Evolutionary conservation across 352 stramenopile genomes (phyloP).

Genomic region (Pythium dissotocum): DNA sequence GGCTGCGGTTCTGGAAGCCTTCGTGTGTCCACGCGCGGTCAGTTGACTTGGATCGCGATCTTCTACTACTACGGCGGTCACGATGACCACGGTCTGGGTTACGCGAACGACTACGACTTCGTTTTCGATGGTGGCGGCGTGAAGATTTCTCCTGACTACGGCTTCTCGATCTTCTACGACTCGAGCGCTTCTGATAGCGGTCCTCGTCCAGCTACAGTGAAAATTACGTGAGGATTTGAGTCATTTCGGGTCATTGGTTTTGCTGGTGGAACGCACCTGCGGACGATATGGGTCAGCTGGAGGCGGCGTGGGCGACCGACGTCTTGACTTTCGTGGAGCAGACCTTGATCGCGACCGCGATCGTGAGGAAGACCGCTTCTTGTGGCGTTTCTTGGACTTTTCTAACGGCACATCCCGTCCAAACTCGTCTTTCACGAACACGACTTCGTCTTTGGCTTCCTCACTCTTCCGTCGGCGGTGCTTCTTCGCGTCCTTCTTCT

Average conservation of each 20-base stretch:
- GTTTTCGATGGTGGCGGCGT: constrained; percentile 3
- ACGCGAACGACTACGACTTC: constrained; percentile 23
- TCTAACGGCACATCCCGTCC: constrained; percentile 58
- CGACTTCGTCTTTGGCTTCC: not conserved
- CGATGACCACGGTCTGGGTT: constrained; percentile 31
- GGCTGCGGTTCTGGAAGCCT: constrained; percentile 72
- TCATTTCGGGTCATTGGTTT: too few species aligned
- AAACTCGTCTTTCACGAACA: constrained; percentile 73
- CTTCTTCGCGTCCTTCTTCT: constrained; percentile 17
- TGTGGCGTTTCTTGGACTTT: constrained; percentile 27
- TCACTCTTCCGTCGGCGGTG: not conserved
- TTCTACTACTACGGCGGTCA: constrained; percentile 20
- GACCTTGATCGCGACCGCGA: constrained; percentile 9
- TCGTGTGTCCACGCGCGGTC: constrained; percentile 69
- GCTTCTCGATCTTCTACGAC: constrained; percentile 19
- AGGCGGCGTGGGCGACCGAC: not conserved
- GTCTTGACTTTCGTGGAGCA: not conserved
- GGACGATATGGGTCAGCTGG: constrained; percentile 23
- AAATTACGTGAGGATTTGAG: not conserved
- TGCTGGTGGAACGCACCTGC: constrained; percentile 10
- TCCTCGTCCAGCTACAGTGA: constrained; percentile 17
- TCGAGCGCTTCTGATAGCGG: constrained; percentile 1
- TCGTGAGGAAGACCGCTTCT: constrained; percentile 18
- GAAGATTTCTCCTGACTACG: constrained; percentile 11
- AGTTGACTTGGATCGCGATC: constrained; percentile 13